These are phyloP conservation scores for Sindora glabra DNA, from an alignment of 306 rosid species.

Conservation along the genomic window DNA sequence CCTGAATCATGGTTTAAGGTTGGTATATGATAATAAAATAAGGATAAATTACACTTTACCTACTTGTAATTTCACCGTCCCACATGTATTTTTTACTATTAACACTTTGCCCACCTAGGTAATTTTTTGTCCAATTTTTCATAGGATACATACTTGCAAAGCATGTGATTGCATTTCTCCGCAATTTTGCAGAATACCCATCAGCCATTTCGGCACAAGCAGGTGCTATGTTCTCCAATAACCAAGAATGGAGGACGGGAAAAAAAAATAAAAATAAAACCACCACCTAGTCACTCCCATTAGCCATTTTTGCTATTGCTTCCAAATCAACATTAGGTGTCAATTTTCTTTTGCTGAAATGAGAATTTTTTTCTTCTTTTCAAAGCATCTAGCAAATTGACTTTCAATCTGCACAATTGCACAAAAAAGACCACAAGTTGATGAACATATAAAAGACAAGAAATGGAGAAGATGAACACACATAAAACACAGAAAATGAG, in stretches of 20 bases:
- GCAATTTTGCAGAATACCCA: too few relatives aligned
- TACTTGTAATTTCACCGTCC: too few relatives aligned
- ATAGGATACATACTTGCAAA: too few relatives aligned
- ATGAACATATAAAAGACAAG: too few relatives aligned
- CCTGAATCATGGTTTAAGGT: neutral
- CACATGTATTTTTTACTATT: too few relatives aligned
- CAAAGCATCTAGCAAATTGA: conserved; percentile 74
- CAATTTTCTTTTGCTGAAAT: conserved; percentile 80
- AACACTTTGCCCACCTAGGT: too few relatives aligned
- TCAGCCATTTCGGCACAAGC: neutral
- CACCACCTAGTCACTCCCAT: conserved; percentile 93
- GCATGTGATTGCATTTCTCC: too few relatives aligned
- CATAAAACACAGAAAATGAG: too few relatives aligned
- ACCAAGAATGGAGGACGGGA: conserved; percentile 5
- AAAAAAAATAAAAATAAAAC: conserved; percentile 26
- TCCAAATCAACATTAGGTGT: conserved; percentile 65
- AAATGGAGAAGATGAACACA: too few relatives aligned
- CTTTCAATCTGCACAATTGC: conserved; percentile 65
- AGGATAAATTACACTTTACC: too few relatives aligned
- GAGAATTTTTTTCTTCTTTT: conserved; percentile 75
- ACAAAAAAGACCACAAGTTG: neutral
- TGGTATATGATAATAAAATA: neutral
- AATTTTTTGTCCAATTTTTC: too few relatives aligned
- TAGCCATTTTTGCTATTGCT: conserved; percentile 72
- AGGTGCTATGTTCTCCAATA: conserved; percentile 3